Evolutionary conservation across 495 filamentous ascomycete species (phyloP), one percentile per base, ranked within the genome.

Genomic region (Hypoxylon intermedium): DNA sequence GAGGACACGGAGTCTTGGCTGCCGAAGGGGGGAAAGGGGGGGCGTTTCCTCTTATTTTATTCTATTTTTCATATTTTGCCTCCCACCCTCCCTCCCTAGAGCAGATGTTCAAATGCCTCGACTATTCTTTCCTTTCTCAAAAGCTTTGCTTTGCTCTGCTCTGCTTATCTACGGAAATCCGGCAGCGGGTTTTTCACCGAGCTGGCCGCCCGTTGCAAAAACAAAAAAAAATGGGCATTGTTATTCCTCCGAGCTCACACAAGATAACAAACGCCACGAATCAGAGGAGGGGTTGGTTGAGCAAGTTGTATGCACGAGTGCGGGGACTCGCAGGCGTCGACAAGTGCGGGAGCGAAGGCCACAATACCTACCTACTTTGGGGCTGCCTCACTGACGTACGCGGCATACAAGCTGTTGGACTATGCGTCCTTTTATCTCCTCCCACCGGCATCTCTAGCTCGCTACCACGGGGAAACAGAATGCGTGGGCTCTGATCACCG

Each of bases 401-500:
- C 51, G 53, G 57, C 63, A 62, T 58, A 45, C 47, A 58, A 53
- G 30, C 24, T 53, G 4, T 9, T 42, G 30, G 26, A 53, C 23
- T 36, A 28, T 62, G 58, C 63, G 57, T 50, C 63, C 34, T 66
- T 67, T 37, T 57, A 42, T 52, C 19, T 56, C 19, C 57, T 62
- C 53, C 63, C 63, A 49, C 36, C 53, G 57, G 52, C 58, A 57
- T 41, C 52, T 47, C 42, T 58, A 18, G 40, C 51, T 61, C 63
- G 63, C 58, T 67, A 67, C 63, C 53, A 33, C 38, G 19, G 42
- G 9, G n/a, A 30, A 31, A 9, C n/a, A 45, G 15, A 28, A 34
- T 49, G 33, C 31, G 26, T 49, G 53, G 26, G 84, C 82, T 23
- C 70, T 86, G 23, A 74, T 87, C 20, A 87, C 85, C 5, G 85